Conservation (phyloP, 2,329 filamentous ascomycete species). For the Coniochaeta prunicola region DNA sequence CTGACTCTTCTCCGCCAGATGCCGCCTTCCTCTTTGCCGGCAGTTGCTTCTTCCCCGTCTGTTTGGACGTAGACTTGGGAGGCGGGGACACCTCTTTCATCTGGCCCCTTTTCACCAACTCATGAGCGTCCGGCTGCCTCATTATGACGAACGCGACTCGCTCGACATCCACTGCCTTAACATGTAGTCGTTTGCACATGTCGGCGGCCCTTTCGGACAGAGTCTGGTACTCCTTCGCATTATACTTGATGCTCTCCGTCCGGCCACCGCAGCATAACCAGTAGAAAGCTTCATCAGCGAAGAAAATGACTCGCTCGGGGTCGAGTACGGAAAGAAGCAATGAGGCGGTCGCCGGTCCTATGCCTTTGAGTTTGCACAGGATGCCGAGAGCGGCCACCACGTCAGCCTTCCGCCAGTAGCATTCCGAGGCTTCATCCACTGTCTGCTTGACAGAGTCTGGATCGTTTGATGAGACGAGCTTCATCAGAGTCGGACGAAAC, state of each 20-base stretch:
- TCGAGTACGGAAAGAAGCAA: constrained; percentile 62
- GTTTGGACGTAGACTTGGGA: not conserved
- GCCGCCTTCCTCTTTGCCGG: constrained; percentile 12
- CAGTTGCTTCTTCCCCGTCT: constrained; percentile 4
- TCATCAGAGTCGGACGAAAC: constrained; percentile 54
- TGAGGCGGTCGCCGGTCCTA: constrained; percentile 74
- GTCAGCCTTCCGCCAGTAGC: constrained; percentile 31
- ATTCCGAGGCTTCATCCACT: constrained; percentile 40
- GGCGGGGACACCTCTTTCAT: not conserved
- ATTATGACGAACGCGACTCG: constrained; percentile 65
- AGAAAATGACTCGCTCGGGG: constrained; percentile 58
- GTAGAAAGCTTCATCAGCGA: constrained; percentile 71
- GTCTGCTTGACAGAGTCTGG: constrained; percentile 43
- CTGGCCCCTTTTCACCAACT: not conserved
- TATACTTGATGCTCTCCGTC: constrained; percentile 58
- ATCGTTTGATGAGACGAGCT: constrained; percentile 55
- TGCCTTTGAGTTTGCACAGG: constrained; percentile 58
- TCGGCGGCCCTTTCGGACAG: constrained; percentile 36
- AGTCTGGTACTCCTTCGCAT: constrained; percentile 56
- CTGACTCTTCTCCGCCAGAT: constrained; percentile 8
- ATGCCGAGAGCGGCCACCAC: constrained; percentile 37
- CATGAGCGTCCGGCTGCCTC: constrained; percentile 22
- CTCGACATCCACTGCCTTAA: constrained; percentile 57
- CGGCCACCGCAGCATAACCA: constrained; percentile 57
- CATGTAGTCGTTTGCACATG: constrained; percentile 41